Evolutionary conservation across 192 early-diverging fungal genomes (phyloP).

Genomic region (Chytriomyces sp.): DNA sequence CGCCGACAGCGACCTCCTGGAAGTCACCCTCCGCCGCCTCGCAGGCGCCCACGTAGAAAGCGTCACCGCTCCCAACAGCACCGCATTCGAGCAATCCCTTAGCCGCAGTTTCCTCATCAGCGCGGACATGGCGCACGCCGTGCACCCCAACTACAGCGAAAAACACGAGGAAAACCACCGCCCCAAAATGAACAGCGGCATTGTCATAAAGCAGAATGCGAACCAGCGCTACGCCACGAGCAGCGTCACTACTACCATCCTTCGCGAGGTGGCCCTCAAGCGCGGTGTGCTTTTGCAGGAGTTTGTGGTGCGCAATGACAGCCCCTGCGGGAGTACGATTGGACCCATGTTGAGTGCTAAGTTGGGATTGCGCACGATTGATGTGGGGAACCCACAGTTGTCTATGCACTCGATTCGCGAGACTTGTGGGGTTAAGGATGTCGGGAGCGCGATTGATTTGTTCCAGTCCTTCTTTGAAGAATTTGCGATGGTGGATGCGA

Average conservation of each 20-base stretch:
- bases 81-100: constrained; percentile 83
- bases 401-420: constrained; percentile 98
- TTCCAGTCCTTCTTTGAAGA: constrained; percentile 77
- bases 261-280: constrained; percentile 74
- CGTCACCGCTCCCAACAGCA: neutral
- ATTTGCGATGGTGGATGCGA: constrained; percentile 37
- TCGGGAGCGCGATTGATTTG: constrained; percentile 78
- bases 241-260: constrained; percentile 47
- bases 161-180: constrained; percentile 94
- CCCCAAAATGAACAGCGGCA: constrained; percentile 81
- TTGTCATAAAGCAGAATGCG: constrained; percentile 95
- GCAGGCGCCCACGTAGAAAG: constrained; percentile 33
- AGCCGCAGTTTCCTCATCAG: constrained; percentile 85
- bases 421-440: constrained; percentile 86
- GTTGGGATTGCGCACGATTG: constrained; percentile 93
- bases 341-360: constrained; percentile 95
- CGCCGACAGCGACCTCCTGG: constrained; percentile 83
- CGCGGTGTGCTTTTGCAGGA: constrained; percentile 80
- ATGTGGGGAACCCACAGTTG: constrained; percentile 94
- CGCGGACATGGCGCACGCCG: constrained; percentile 73
- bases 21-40: constrained; percentile 46
- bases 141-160: constrained; percentile 88
- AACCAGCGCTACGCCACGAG: constrained; percentile 82
- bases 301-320: constrained; percentile 86
- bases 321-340: constrained; percentile 93